These are phyloP conservation scores for Eleusine indica DNA, from an alignment of 176 grass and related monocot genomes.

Conservation along the genomic window DNA sequence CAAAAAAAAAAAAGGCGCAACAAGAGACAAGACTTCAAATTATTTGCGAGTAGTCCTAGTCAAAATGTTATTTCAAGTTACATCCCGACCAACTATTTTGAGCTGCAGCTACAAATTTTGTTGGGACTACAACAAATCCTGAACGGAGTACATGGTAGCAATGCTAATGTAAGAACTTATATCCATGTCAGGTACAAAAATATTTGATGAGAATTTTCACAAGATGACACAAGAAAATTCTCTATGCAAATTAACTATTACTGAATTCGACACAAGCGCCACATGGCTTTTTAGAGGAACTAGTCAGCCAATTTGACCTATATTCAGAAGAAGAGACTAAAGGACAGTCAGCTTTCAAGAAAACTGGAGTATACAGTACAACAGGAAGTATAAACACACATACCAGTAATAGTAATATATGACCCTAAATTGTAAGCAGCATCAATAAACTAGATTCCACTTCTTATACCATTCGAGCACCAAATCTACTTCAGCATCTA, in stretches of 20 bases:
- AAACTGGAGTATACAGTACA: constrained; percentile 24
- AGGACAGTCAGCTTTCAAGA: background rate
- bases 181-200: background rate
- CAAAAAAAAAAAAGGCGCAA: too few species aligned
- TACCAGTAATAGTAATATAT: constrained; percentile 6
- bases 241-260: background rate
- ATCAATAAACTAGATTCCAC: background rate
- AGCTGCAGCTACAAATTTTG: too few species aligned
- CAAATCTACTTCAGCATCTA: constrained; percentile 19
- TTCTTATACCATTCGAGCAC: constrained; percentile 13
- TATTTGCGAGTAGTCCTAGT: too few species aligned
- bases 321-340: background rate
- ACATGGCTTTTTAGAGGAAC: constrained; percentile 9
- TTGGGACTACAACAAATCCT: too few species aligned
- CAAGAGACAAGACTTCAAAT: too few species aligned
- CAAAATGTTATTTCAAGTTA: too few species aligned
- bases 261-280: background rate
- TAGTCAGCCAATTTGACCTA: constrained; percentile 3
- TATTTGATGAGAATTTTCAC: background rate
- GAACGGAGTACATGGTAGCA: background rate
- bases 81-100: too few species aligned
- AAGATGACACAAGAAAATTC: background rate
- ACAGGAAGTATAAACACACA: constrained; percentile 3
- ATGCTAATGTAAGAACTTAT: background rate
- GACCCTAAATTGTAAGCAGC: constrained; percentile 24